These are phyloP conservation scores for Cryphonectria nitschkei DNA, from an alignment of 2,329 filamentous ascomycete genomes.

Conservation along the genomic window DNA sequence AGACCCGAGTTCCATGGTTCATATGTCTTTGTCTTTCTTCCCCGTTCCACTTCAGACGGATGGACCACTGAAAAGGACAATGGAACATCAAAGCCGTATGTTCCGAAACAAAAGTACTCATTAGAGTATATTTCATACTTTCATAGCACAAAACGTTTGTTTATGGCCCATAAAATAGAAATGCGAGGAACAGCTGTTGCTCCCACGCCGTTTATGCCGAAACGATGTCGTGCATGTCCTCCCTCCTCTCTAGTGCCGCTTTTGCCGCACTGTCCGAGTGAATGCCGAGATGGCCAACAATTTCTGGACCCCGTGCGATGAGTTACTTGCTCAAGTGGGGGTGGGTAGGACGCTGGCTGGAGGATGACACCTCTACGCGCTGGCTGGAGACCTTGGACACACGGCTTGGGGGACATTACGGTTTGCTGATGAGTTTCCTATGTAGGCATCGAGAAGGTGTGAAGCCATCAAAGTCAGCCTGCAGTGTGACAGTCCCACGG, in stretches of 20 bases:
- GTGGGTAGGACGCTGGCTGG: background rate
- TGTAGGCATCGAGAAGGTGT: background rate
- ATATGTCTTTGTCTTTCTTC: background rate
- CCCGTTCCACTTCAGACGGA: background rate
- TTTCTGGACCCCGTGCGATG: background rate
- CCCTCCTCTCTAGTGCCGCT: background rate
- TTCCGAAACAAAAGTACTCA: background rate
- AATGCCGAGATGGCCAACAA: background rate
- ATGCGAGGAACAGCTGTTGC: background rate
- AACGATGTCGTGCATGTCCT: background rate
- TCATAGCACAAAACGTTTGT: background rate
- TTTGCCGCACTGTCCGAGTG: conserved; percentile 4
- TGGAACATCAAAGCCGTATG: background rate
- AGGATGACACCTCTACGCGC: background rate
- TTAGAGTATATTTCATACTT: background rate
- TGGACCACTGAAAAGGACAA: background rate
- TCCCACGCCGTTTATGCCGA: background rate
- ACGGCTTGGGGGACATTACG: background rate
- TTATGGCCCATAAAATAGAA: background rate
- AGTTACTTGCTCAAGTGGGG: background rate
- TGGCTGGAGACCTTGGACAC: background rate
- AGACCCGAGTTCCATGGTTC: background rate
- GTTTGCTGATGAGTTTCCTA: background rate
- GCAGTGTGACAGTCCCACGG: background rate
- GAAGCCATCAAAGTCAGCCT: background rate